phyloP scores from a whole-genome alignment of 179 eudicot species.

The Actinidia polygama region DNA sequence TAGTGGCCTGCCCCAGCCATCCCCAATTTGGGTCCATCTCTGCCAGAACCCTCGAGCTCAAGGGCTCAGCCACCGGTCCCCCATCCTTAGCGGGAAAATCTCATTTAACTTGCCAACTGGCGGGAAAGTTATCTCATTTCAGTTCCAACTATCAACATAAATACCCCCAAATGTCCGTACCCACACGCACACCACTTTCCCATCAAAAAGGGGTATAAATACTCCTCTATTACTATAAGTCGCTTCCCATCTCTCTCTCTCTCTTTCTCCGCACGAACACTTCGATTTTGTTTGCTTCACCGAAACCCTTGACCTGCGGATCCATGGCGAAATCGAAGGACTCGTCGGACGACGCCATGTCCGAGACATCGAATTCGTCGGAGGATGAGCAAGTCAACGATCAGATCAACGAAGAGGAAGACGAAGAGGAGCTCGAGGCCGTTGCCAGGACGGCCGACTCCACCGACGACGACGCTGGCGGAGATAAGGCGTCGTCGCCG shows the following conservation, averaged over 20 bases:
- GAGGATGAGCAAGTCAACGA: slow-evolving; percentile 46
- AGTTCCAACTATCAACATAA: neutral
- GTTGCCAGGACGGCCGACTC: slow-evolving; percentile 74
- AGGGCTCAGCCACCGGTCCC: neutral
- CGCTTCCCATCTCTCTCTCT: neutral
- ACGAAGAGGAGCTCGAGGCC: slow-evolving; percentile 90
- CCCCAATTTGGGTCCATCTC: no score
- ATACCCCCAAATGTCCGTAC: no score
- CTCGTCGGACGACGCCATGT: slow-evolving; percentile 36
- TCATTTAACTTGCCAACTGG: neutral
- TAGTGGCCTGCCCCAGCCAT: no score
- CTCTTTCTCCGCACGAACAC: neutral
- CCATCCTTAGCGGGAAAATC: slow-evolving; percentile 1
- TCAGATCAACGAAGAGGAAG: slow-evolving; percentile 46
- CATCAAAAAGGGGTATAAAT: neutral
- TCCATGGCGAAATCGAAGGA: slow-evolving; percentile 25
- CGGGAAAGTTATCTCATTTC: neutral
- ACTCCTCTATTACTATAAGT: neutral
- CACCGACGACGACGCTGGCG: slow-evolving; percentile 38
- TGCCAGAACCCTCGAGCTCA: neutral
- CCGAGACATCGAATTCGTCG: slow-evolving; percentile 41
- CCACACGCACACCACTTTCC: no score
- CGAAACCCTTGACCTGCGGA: slow-evolving; percentile 14
- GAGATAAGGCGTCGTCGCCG: slow-evolving; percentile 21
- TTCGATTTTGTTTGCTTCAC: neutral